Base-by-base conservation (phyloP, 352 stramenopile genomes). In the Globisporangium okanoganense region DNA sequence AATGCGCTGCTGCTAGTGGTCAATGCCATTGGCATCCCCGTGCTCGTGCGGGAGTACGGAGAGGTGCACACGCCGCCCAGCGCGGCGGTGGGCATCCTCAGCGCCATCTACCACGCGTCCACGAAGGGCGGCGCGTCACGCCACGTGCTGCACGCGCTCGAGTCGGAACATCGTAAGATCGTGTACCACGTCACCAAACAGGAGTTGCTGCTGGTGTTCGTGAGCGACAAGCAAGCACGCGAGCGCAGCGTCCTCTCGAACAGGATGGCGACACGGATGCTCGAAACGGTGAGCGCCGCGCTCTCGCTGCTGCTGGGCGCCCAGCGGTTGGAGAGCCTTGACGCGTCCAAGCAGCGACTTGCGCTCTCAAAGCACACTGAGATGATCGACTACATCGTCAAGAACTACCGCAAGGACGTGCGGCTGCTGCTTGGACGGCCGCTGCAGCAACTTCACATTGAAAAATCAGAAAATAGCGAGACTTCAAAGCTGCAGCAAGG, bases 1-100 rank as follows among this genome's bases (percentile, higher is more conserved):
- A 71, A 83, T 51, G 70, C 67, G 35, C 59, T 89, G 44, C 53
- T 86, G 57, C 38, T 89, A 25, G 55, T 87, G 7, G 67, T 85
- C 48, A 79, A 79, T 25, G 52, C 49, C 8, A 73, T 77, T 16
- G 79, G 79, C 20, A 79, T 87, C 29, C 73, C 77, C 16, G 52
- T 88, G 33, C 71, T 88, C 2, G 70, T 82, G 8, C 71, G 79
- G 7, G 33, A 69, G 22, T 85, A 84, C 36, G 75, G 77, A 1
- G 65, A 75, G 3, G 73, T 76, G 7, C 69, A 69, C 27, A 58
- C 54, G 4, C 79, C 79, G 38, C 72, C 79, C 6, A 88, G 71
- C 41, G 73, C 75, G 12, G 65, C 72, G 0, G 61, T 88, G 27
- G 77, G 76, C 7, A 72, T 88, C 29, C 58, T 70, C 36, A 82